These are phyloP conservation scores for Blastocystis hominis DNA, from an alignment of 352 stramenopile genomes.

Conservation along the genomic window DNA sequence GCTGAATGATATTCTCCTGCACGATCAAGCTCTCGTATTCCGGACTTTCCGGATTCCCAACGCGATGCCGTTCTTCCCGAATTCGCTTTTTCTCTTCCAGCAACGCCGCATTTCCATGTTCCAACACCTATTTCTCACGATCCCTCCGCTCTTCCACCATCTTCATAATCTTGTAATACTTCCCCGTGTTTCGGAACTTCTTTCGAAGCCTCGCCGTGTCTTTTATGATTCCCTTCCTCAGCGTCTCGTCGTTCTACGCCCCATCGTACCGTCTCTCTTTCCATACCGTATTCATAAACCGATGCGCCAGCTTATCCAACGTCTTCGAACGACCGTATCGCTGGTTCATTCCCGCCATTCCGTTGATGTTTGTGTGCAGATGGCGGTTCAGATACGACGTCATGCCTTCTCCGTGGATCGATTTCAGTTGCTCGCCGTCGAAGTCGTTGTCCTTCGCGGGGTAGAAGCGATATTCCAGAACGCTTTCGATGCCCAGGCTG, in stretches of 20 bases:
- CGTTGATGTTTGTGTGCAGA: background rate
- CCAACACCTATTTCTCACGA: background rate
- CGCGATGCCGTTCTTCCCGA: background rate
- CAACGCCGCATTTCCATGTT: background rate
- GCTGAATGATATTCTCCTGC: background rate
- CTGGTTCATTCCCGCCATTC: conserved; percentile 22
- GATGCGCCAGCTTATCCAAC: conserved; percentile 17
- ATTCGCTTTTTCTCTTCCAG: background rate
- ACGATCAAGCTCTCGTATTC: background rate
- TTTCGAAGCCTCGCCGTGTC: background rate
- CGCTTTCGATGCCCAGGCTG: background rate
- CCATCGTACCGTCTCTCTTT: background rate
- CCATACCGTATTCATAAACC: conserved; percentile 7
- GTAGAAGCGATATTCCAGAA: conserved; percentile 2
- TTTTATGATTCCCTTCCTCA: background rate
- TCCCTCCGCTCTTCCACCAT: background rate
- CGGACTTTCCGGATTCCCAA: background rate
- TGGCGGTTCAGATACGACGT: conserved; percentile 13
- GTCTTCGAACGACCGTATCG: background rate
- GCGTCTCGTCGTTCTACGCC: background rate
- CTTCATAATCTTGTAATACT: conserved; percentile 45
- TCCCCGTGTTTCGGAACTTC: background rate
- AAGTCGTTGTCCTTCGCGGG: background rate
- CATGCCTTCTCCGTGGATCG: background rate
- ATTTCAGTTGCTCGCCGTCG: conserved; percentile 9